Conservation (phyloP, 1,284 basidiomycete genomes). For the Rhodotorula sp. region DNA sequence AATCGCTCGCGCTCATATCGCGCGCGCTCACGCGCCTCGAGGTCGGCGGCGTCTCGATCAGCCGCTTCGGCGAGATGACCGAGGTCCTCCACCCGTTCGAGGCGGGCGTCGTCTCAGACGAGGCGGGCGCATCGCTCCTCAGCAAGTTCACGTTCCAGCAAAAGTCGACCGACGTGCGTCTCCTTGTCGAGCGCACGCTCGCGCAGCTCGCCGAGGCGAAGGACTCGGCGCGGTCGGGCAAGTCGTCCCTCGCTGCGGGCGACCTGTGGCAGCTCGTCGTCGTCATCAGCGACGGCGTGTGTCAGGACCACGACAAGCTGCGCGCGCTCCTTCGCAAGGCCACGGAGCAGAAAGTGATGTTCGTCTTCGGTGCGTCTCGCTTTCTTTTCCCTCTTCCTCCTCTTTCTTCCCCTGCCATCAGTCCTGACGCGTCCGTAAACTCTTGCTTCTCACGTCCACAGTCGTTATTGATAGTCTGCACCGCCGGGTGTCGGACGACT, state of each 20-base stretch:
- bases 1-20: slow-evolving; percentile 88
- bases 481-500: slow-evolving; percentile 29
- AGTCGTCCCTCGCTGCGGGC: slow-evolving; percentile 61
- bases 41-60: slow-evolving; percentile 89
- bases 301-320: slow-evolving; percentile 88
- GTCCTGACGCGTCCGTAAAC: too few relatives aligned
- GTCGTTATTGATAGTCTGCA: slow-evolving; percentile 86
- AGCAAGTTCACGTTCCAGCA: slow-evolving; percentile 88
- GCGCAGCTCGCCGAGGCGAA: slow-evolving; percentile 70
- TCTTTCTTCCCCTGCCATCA: neutral
- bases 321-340: slow-evolving; percentile 80
- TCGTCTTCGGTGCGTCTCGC: slow-evolving; percentile 67
- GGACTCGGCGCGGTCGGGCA: slow-evolving; percentile 66
- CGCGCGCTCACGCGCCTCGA: slow-evolving; percentile 90
- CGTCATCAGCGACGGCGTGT: slow-evolving; percentile 96
- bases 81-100: slow-evolving; percentile 87
- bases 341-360: slow-evolving; percentile 87
- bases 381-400: neutral
- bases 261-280: slow-evolving; percentile 98
- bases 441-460: neutral
- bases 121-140: slow-evolving; percentile 76
- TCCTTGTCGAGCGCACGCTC: slow-evolving; percentile 81
- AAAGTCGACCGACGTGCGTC: slow-evolving; percentile 83
- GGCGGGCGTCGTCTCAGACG: slow-evolving; percentile 70
- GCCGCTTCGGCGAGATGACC: slow-evolving; percentile 83